A percentile compares a stretch with the other conserved stretches of the same genome.
These are phyloP conservation scores for Microsporum ferrugineum DNA, from an alignment of 2,329 filamentous ascomycete species.

Conservation along the genomic window DNA sequence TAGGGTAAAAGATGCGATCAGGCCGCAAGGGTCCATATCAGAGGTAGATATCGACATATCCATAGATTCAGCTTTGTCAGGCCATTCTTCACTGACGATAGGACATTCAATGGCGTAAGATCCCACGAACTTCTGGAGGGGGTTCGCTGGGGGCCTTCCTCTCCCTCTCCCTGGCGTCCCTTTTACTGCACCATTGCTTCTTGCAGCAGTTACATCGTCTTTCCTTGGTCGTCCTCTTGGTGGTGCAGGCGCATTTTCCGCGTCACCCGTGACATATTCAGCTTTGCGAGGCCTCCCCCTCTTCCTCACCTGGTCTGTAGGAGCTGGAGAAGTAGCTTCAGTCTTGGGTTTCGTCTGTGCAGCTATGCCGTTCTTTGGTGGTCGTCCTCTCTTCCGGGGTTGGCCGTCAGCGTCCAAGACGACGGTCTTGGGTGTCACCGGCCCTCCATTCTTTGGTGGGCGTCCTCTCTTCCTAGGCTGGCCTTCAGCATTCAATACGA, in stretches of 20 bases:
- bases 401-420: constrained; percentile 9
- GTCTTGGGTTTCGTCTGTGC: not conserved
- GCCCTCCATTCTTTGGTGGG: constrained; percentile 8
- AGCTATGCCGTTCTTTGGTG: constrained; percentile 7
- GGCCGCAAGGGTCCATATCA: constrained; percentile 3
- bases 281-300: constrained; percentile 12
- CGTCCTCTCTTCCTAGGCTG: constrained; percentile 14
- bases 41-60: constrained; percentile 11
- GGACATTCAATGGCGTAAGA: constrained; percentile 11
- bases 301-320: not conserved
- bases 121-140: constrained; percentile 12
- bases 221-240: constrained; percentile 13
- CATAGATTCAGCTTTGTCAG: constrained; percentile 11
- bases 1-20: constrained; percentile 13
- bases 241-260: not conserved
- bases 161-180: not conserved
- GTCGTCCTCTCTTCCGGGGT: constrained; percentile 12
- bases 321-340: too few species aligned
- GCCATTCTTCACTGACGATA: constrained; percentile 12
- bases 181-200: not conserved
- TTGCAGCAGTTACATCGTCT: not conserved
- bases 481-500: constrained; percentile 6
- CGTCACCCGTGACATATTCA: not conserved
- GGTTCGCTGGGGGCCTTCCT: not conserved
- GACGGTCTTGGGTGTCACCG: not conserved